Evolutionary conservation across 192 early-diverging fungal species (phyloP), one percentile per base, ranked within the genome.

Genomic region (Rhizophagus prolifer): DNA sequence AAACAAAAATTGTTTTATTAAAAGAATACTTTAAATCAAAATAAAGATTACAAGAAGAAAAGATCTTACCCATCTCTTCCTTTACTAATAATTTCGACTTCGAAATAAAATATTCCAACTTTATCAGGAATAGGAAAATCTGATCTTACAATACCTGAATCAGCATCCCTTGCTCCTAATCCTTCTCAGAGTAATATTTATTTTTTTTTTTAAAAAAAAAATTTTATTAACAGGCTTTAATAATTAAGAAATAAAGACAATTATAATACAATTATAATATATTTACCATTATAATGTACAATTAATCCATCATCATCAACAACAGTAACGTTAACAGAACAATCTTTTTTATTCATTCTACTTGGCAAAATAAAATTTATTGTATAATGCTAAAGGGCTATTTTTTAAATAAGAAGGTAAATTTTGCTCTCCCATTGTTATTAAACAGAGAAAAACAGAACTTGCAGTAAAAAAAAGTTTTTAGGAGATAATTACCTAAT

Each of bases 81-180:
- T 81, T 96, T 95, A 80, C 86, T 90, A 30, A 94, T 85, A 73
- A 99, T 85, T 9, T 83, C 63, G 6, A 95, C 87, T 79, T 99
- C 97, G 78, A 85, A 99, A 81, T 99, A 99, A 76, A 91, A 99
- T 9, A 97, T 82, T 12, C 95, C 95, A 75, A 90, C 89, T 65
- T 94, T 90, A 12, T 89, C 80, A 30, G 94, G 95, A 23, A 98
- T 95, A 23, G 93, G 87, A 36, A 82, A 77, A 83, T 97, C 92
- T 14, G 91, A 78, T 70, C 92, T 82, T 9, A 97, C 87, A 59
- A 93, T 85, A 16, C 90, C 94, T 8, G 96, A 94, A 79, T 98
- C 93, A 10, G 78, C 69, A 76, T 99, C 97, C 9, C 41, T 66
- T 47, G 84, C 78, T 4, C 96, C 93, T 13, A 19, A 19, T 19